phyloP scores from a whole-genome alignment of 768 basidiomycete species.

The Cyclocybe cylindracea region DNA sequence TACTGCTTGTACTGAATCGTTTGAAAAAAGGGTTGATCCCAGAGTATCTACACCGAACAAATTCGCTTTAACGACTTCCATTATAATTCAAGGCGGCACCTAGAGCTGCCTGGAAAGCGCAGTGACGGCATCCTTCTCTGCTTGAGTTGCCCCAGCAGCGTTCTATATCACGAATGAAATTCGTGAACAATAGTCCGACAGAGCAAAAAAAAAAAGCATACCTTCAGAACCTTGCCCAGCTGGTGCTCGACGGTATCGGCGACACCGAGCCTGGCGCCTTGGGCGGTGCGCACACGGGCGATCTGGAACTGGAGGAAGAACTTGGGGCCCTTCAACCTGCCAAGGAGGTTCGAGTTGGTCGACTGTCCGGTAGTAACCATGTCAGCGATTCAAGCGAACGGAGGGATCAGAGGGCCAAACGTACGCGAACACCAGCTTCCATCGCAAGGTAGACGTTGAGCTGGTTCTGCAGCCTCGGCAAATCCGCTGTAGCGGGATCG shows the following conservation, averaged over 20 bases:
- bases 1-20: no score
- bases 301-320: constrained; percentile 20
- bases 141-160: constrained; percentile 7
- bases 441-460: constrained; percentile 15
- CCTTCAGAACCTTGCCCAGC: constrained; percentile 14
- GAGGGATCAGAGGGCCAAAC: background rate
- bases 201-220: background rate
- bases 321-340: constrained; percentile 9
- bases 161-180: constrained; percentile 3
- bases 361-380: background rate
- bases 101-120: background rate
- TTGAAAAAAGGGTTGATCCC: no score
- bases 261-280: constrained; percentile 5
- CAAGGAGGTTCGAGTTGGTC: background rate
- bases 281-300: constrained; percentile 11
- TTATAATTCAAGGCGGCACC: no score
- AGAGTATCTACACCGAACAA: no score
- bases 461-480: constrained; percentile 13
- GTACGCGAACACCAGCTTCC: constrained; percentile 12
- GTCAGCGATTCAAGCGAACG: background rate
- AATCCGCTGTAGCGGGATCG: constrained; percentile 9
- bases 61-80: no score
- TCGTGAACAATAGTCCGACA: no score
- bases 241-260: constrained; percentile 15
- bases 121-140: constrained; percentile 11